Evolutionary conservation across 2,329 filamentous ascomycete species (phyloP), one percentile per base, ranked within the genome.

Genomic region (Byssochlamys sp.): DNA sequence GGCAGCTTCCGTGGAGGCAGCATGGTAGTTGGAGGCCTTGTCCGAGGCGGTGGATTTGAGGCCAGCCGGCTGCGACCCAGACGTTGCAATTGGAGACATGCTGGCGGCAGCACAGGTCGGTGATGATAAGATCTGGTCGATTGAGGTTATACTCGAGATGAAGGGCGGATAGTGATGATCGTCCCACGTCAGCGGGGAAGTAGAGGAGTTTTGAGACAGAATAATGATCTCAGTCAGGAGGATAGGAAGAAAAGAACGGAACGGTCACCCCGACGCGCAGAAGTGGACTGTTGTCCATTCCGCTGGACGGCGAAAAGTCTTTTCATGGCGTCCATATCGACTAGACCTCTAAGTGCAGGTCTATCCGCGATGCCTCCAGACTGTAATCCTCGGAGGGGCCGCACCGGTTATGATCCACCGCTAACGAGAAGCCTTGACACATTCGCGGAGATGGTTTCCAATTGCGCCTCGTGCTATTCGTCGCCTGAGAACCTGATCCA

Each of bases 1-100:
- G 66, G 94, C 92, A 66, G 82, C 80, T 58, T 85, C 78, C 50
- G 91, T 91, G 27, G 92, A 91, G 24, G 88, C 73, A 57, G 90
- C 82, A 77, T 96, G 94, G 78, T 84, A 84, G 59, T 71, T 74
- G 35, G 80, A 74, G 57, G 69, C 65, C 54, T 72, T 73, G 39
- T 71, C 63, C 35, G 71, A 64, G 62, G 76, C 75, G 60, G 76
- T 72, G 39, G 39, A 45, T 19, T 14, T 45, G 39, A 45, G 6
- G 39, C 39, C 39, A 45, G 39, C 39, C 39, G 39, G 39, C 63
- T 79, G 75, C 59, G 63, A 49, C 55, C 53, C 55, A 55, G 56
- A 59, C 39, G 62, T 61, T 54, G 65, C 66, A 56, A 63, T 67
- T 55, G 64, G 62, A 59, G 62, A 55, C 62, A 66, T 66, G 58